A percentile compares a stretch with the other conserved stretches of the same genome.
Conservation (phyloP, 257 asterid species). For the Petunia axillaris region DNA sequence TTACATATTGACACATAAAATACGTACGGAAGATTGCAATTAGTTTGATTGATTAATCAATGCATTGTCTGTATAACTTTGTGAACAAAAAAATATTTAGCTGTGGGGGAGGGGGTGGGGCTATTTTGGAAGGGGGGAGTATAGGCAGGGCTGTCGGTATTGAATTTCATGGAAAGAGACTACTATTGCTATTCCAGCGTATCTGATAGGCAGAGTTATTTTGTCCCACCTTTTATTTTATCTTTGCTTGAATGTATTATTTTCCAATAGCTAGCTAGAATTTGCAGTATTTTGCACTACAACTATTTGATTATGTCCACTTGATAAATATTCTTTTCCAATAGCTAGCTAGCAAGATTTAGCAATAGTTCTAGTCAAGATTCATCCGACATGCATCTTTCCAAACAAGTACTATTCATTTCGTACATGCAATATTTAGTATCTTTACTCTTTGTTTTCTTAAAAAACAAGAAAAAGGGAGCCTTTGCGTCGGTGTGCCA, state of each 20-base stretch:
- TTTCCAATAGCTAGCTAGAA: conserved; percentile 3
- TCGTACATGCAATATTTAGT: not conserved
- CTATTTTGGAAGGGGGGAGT: too few relatives aligned
- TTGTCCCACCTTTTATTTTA: not conserved
- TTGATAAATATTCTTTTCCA: conserved; percentile 1
- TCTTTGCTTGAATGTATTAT: not conserved
- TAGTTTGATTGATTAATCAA: too few relatives aligned
- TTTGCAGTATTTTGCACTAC: too few relatives aligned
- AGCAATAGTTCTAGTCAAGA: not conserved
- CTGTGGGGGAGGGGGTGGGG: too few relatives aligned
- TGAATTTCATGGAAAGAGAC: conserved; percentile 14
- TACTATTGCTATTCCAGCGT: not conserved
- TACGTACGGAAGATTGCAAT: too few relatives aligned
- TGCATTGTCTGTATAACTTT: too few relatives aligned
- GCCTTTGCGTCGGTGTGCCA: too few relatives aligned
- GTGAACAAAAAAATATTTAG: not conserved
- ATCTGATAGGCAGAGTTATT: not conserved
- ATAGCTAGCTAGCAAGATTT: not conserved
- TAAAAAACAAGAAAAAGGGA: too few relatives aligned
- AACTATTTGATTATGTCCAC: too few relatives aligned
- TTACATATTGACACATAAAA: too few relatives aligned
- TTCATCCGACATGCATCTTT: not conserved
- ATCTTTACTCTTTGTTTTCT: not conserved
- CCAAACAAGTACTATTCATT: not conserved
- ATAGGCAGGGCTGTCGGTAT: not conserved